These are phyloP conservation scores for Camellia lanceoleosa DNA, from an alignment of 148 eudicot species.

Conservation along the genomic window DNA sequence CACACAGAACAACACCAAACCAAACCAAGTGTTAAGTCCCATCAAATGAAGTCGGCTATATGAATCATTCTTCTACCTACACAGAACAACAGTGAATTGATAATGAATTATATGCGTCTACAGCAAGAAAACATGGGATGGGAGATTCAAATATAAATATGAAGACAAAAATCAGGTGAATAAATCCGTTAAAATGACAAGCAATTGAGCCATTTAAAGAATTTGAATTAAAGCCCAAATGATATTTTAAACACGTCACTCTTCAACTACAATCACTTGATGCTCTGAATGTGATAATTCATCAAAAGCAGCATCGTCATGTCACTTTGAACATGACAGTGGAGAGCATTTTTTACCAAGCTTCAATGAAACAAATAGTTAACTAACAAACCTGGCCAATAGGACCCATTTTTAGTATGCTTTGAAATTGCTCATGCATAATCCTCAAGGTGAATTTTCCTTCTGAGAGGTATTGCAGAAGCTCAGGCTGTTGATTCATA, in stretches of 20 bases:
- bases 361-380: conserved; percentile 11
- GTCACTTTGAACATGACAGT: background rate
- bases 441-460: conserved; percentile 90
- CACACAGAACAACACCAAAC: no score
- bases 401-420: conserved; percentile 94
- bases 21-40: no score
- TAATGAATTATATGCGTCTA: no score
- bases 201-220: background rate
- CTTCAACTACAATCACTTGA: no score
- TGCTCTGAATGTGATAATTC: background rate
- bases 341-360: background rate
- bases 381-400: conserved; percentile 75
- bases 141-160: background rate
- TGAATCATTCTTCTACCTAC: no score
- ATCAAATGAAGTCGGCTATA: no score
- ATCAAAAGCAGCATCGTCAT: no score
- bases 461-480: conserved; percentile 91
- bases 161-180: background rate
- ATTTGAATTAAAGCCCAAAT: background rate
- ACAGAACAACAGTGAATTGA: conserved; percentile 1
- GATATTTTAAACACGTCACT: no score
- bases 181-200: background rate
- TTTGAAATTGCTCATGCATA: conserved; percentile 97
- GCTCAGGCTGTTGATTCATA: conserved; percentile 99
- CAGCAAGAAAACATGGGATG: conserved; percentile 4